Base-by-base conservation (phyloP, 176 grass and related monocot genomes). In the Oryza glaberrima region DNA sequence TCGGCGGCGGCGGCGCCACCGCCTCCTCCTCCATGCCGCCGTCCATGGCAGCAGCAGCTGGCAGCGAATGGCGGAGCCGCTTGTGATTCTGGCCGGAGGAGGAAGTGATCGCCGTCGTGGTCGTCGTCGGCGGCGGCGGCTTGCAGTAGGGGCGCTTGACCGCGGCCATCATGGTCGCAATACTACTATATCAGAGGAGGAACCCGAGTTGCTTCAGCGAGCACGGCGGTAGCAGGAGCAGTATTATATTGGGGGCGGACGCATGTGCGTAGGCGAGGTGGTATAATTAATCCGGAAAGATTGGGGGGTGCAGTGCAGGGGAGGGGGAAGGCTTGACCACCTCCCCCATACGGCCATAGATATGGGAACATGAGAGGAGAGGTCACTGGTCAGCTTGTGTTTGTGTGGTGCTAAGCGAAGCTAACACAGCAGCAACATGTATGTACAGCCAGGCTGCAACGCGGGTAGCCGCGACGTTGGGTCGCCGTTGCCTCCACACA, bases 241-340 rank as follows among this genome's bases (percentile, higher is more conserved):
- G 6, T 85, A 73, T 64, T 81, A 85, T 76, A 80, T 67, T 0
- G 56, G n/a, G 51, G 3, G 69, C 46, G 63, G 47, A 45, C 19
- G 69, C 76, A 73, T 67, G 56, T 32, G 79, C 17, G 54, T 41
- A 40, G 58, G 52, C 20, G 83, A 26, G 49, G 73, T 65, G 86
- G 20, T 34, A 23, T 70, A 80, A 84, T 89, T 48, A 81, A 89
- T 80, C 69, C 3, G 82, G 82, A 85, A 89, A 89, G 87, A 15
- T 52, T 26, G 26, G 49, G 49, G 43, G 41, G 8, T 9, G 7
- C 41, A 9, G 75, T 58, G 34, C n/a, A 54, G 5, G 23, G 11
- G 20, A 4, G 22, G 82, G 82, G 81, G 80, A 89, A 80, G 87
- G 4, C 15, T 17, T 54, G 51, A 54, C 51, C 8, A 54, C 51